Evolutionary conservation across 23 red algal genomes (phyloP).

Genomic region (Gracilaria domingensis): DNA sequence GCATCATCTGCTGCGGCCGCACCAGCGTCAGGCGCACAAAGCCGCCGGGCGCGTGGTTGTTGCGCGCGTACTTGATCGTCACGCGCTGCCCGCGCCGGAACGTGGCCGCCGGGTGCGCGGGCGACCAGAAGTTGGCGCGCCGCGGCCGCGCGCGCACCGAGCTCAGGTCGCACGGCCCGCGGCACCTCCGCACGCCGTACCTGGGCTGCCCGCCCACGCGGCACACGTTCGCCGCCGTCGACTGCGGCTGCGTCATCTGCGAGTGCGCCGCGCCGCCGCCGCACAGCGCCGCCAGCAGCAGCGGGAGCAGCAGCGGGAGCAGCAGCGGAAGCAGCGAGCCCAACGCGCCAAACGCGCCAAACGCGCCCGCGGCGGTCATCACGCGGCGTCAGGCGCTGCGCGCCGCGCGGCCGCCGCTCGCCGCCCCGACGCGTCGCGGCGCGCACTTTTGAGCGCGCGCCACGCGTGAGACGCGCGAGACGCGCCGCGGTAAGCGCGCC

Average conservation of each 20-base stretch:
- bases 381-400: not conserved
- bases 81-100: slow-evolving; percentile 42
- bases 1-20: not conserved
- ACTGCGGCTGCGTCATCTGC: slow-evolving; percentile 53
- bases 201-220: slow-evolving; percentile 50
- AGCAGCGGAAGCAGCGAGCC: not conserved
- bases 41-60: slow-evolving; percentile 74
- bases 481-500: too few species aligned
- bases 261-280: slow-evolving; percentile 28
- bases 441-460: too few species aligned
- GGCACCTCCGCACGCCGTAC: slow-evolving; percentile 24
- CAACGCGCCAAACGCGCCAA: not conserved
- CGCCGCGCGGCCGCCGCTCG: too few species aligned
- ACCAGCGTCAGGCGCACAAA: slow-evolving; percentile 71
- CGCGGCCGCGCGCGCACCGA: slow-evolving; percentile 23
- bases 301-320: not conserved
- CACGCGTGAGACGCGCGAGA: too few species aligned
- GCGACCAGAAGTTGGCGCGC: slow-evolving; percentile 36
- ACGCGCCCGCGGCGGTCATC: too few species aligned
- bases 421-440: too few species aligned
- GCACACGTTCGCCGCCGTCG: slow-evolving; percentile 29
- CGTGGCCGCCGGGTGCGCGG: slow-evolving; percentile 33
- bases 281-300: not conserved
- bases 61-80: slow-evolving; percentile 46
- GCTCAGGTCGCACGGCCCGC: slow-evolving; percentile 52